Conservation (phyloP, 2,329 filamentous ascomycete species). For the Thermothelomyces thermophilus region DNA sequence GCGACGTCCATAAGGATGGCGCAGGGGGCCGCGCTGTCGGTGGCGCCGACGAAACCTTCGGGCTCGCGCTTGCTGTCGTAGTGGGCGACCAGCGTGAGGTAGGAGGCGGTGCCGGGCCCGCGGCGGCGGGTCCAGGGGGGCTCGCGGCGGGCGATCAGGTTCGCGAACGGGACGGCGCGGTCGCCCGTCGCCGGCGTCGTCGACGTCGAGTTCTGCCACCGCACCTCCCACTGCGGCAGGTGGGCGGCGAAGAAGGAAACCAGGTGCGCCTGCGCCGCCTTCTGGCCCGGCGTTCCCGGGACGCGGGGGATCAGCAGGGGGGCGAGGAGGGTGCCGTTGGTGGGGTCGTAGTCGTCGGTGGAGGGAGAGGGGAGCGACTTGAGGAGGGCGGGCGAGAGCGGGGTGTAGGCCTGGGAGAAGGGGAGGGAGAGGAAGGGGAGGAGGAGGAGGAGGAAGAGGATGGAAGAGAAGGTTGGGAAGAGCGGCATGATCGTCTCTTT, state of each 20-base stretch:
- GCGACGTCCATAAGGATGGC: slow-evolving; percentile 78
- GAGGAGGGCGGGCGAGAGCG: slow-evolving; percentile 25
- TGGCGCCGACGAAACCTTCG: slow-evolving; percentile 74
- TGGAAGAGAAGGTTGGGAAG: not conserved
- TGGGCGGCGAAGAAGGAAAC: slow-evolving; percentile 68
- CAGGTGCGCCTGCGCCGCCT: slow-evolving; percentile 71
- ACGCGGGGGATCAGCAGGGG: slow-evolving; percentile 87
- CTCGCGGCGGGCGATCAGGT: slow-evolving; percentile 70
- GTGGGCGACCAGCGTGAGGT: slow-evolving; percentile 74
- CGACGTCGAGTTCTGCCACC: slow-evolving; percentile 81
- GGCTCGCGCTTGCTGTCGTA: slow-evolving; percentile 73
- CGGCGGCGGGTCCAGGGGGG: slow-evolving; percentile 58
- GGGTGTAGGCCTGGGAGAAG: slow-evolving; percentile 21
- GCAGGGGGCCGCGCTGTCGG: slow-evolving; percentile 76
- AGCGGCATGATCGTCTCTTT: not conserved
- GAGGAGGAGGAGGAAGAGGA: slow-evolving; percentile 5
- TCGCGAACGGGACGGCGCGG: slow-evolving; percentile 61
- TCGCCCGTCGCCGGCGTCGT: slow-evolving; percentile 70
- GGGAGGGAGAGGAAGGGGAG: slow-evolving; percentile 5
- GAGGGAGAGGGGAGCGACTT: slow-evolving; percentile 52
- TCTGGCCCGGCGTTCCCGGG: slow-evolving; percentile 72
- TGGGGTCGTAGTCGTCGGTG: slow-evolving; percentile 70
- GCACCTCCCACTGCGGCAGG: slow-evolving; percentile 77
- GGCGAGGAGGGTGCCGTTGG: slow-evolving; percentile 62
- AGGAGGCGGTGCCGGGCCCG: slow-evolving; percentile 59